Percentiles rank a stretch among this genome's conserved stretches.
Evolutionary conservation across 345 rosid species (phyloP).

Genomic region (Excoecaria agallocha): DNA sequence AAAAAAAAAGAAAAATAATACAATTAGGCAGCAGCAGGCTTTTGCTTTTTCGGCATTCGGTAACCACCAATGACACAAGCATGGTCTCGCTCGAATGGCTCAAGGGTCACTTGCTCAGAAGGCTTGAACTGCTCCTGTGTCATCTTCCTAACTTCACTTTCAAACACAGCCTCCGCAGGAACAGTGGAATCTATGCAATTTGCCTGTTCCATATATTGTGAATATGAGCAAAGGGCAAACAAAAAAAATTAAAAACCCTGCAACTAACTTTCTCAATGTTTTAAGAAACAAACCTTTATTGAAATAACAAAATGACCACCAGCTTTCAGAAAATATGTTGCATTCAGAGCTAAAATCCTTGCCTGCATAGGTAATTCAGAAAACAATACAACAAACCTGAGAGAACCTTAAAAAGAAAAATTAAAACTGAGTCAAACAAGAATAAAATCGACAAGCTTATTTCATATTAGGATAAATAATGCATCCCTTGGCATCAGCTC

Average conservation of each 20-base stretch:
- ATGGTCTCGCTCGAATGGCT: conserved; percentile 95
- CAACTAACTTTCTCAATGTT: not conserved
- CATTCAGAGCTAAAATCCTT: conserved; percentile 88
- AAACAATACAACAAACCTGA: not conserved
- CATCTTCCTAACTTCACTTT: conserved; percentile 82
- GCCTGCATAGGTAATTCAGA: conserved; percentile 44
- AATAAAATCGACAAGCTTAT: not conserved
- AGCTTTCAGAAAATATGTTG: conserved; percentile 74
- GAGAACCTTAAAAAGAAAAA: not conserved
- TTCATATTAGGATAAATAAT: not conserved
- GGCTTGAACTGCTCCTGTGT: conserved; percentile 87
- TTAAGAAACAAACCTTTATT: conserved; percentile 65
- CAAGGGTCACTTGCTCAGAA: conserved; percentile 80
- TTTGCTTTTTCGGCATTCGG: conserved; percentile 82
- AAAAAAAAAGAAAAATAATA: too few species aligned
- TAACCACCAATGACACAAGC: conserved; percentile 92
- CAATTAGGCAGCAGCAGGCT: conserved; percentile 28
- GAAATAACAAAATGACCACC: conserved; percentile 99
- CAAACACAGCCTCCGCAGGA: conserved; percentile 80
- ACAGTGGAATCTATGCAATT: conserved; percentile 92
- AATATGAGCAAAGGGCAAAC: not conserved
- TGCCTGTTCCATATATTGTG: conserved; percentile 41
- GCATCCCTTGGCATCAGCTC: not conserved
- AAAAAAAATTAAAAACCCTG: not conserved
- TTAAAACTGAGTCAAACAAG: too few species aligned